Percentiles rank a stretch among this genome's conserved stretches.
Evolutionary conservation across 2,329 filamentous ascomycete genomes (phyloP).

Genomic region (Aspergillus neotritici): DNA sequence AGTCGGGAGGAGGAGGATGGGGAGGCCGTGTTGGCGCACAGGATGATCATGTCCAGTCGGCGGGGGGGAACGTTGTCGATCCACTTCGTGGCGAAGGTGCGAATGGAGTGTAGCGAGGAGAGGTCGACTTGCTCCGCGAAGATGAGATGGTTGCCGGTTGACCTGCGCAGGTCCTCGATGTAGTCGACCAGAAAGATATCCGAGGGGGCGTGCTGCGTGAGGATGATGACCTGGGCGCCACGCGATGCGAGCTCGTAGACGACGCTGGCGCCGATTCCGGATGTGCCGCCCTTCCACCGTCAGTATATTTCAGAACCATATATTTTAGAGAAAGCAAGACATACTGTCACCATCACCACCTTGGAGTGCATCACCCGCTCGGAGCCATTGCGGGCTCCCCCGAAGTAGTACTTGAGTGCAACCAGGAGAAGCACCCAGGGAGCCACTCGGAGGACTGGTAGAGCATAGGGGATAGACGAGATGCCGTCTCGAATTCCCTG

Average conservation of each 20-base stretch:
- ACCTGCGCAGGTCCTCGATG: constrained; percentile 75
- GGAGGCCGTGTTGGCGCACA: constrained; percentile 72
- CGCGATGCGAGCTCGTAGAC: constrained; percentile 68
- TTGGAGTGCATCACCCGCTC: constrained; percentile 89
- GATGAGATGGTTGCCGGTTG: constrained; percentile 76
- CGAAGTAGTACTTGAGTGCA: constrained; percentile 67
- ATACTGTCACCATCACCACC: constrained; percentile 83
- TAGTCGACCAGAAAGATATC: constrained; percentile 90
- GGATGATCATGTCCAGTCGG: constrained; percentile 80
- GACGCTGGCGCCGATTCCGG: constrained; percentile 77
- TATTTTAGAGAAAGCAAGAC: constrained; percentile 8
- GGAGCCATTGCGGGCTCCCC: constrained; percentile 65
- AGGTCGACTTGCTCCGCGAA: constrained; percentile 95
- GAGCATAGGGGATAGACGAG: constrained; percentile 49
- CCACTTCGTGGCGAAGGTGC: constrained; percentile 93
- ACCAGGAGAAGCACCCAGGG: constrained; percentile 50
- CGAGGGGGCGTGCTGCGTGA: constrained; percentile 73
- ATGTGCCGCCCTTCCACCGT: constrained; percentile 66
- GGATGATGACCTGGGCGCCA: constrained; percentile 84
- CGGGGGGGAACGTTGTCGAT: constrained; percentile 90
- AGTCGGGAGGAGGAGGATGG: constrained; percentile 40
- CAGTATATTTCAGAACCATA: too few species aligned
- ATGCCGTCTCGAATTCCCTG: constrained; percentile 52
- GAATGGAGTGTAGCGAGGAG: constrained; percentile 78
- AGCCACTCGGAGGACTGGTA: constrained; percentile 48